phyloP scores from a whole-genome alignment of 306 rosid species.

The Dryas octopetala region DNA sequence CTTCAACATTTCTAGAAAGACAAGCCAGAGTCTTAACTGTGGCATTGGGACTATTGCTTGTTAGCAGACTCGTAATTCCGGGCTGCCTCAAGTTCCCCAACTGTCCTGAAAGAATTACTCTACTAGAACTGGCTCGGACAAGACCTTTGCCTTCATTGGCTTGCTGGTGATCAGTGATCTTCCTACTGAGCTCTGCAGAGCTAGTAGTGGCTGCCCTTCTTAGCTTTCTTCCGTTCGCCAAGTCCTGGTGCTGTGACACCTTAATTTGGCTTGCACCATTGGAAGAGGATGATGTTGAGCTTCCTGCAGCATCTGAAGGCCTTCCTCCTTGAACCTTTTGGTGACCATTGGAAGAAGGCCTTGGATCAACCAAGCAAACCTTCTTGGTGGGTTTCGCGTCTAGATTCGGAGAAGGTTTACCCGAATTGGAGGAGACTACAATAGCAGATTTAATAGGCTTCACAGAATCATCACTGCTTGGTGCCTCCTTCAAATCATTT shows the following conservation, averaged over 20 bases:
- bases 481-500: slow-evolving; percentile 23
- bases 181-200: slow-evolving; percentile 44
- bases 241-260: slow-evolving; percentile 27
- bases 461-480: slow-evolving; percentile 17
- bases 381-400: slow-evolving; percentile 40
- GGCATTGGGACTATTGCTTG: slow-evolving; percentile 47
- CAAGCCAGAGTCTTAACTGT: slow-evolving; percentile 27
- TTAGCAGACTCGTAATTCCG: slow-evolving; percentile 35
- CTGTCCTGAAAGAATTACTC: slow-evolving; percentile 17
- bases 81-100: slow-evolving; percentile 49
- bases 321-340: slow-evolving; percentile 38
- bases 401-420: slow-evolving; percentile 6
- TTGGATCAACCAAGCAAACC: slow-evolving; percentile 31
- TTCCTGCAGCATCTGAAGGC: slow-evolving; percentile 62
- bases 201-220: slow-evolving; percentile 27
- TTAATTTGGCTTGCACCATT: slow-evolving; percentile 36
- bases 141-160: slow-evolving; percentile 39
- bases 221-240: slow-evolving; percentile 29
- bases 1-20: slow-evolving; percentile 30
- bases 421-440: background rate
- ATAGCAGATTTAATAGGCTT: background rate
- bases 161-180: slow-evolving; percentile 28
- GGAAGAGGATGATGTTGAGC: slow-evolving; percentile 64
- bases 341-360: slow-evolving; percentile 21
- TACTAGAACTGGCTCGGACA: slow-evolving; percentile 23